Conservation (phyloP, 495 filamentous ascomycete species). For the Recurvomyces mirabilis region DNA sequence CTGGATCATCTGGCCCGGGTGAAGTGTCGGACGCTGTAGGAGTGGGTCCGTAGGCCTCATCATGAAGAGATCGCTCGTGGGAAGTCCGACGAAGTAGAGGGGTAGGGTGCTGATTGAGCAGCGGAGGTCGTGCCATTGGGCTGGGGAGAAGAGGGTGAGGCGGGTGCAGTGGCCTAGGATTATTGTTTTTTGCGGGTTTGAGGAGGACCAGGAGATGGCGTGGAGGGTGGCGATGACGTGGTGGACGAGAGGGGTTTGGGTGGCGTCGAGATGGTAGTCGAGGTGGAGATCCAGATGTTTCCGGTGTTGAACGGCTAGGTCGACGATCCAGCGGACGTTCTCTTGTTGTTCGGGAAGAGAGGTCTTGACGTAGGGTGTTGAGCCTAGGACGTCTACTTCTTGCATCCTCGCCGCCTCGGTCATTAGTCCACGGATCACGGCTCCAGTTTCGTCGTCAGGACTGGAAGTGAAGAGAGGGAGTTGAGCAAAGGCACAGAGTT, state of each 20-base stretch:
- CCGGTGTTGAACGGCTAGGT: constrained; percentile 34
- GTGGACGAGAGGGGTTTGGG: constrained; percentile 39
- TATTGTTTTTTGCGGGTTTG: constrained; percentile 37
- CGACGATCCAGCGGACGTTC: constrained; percentile 56
- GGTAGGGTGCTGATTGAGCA: constrained; percentile 42
- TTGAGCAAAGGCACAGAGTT: constrained; percentile 67
- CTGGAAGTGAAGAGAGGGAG: constrained; percentile 52
- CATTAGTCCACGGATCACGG: constrained; percentile 38
- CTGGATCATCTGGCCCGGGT: constrained; percentile 51
- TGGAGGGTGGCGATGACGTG: constrained; percentile 42
- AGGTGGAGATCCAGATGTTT: constrained; percentile 65
- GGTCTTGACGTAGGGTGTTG: constrained; percentile 60
- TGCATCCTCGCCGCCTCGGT: constrained; percentile 34
- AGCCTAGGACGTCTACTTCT: constrained; percentile 52
- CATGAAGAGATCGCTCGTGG: constrained; percentile 67
- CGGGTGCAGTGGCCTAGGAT: constrained; percentile 62
- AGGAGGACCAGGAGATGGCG: constrained; percentile 36
- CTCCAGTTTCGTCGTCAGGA: constrained; percentile 29
- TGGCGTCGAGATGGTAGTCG: constrained; percentile 53
- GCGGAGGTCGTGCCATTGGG: constrained; percentile 41
- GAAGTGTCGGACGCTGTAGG: constrained; percentile 44
- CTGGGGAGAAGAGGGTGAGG: constrained; percentile 43
- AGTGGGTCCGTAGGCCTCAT: constrained; percentile 36
- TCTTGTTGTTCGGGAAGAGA: constrained; percentile 35
- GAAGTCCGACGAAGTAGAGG: constrained; percentile 58